phyloP scores from a whole-genome alignment of 805 yeast genomes.

The Saturnispora saitoi region DNA sequence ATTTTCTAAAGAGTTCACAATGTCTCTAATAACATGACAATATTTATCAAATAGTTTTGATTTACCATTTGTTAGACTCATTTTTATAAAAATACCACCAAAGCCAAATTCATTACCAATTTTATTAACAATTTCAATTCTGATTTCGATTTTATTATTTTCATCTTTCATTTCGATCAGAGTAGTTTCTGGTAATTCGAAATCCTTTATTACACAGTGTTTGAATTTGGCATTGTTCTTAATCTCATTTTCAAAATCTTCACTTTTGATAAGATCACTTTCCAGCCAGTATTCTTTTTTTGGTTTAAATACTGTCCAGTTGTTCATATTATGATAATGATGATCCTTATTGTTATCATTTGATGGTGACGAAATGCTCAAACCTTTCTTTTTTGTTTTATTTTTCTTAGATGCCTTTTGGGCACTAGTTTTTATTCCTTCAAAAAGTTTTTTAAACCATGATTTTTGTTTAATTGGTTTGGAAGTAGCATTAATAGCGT shows the following conservation, averaged over 20 bases:
- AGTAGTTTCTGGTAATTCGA: neutral
- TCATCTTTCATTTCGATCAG: conserved; percentile 10
- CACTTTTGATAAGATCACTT: conserved; percentile 10
- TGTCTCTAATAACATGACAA: conserved; percentile 8
- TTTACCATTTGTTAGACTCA: conserved; percentile 19
- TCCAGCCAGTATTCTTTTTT: conserved; percentile 11
- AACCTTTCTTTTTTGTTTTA: neutral
- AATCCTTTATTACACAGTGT: neutral
- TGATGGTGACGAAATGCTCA: neutral
- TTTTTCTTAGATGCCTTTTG: neutral
- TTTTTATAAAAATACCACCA: conserved; percentile 25
- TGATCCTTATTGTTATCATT: too few relatives aligned
- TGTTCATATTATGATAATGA: neutral
- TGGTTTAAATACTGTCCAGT: neutral
- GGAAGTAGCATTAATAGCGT: neutral
- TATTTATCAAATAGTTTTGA: conserved; percentile 16
- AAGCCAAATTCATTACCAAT: conserved; percentile 27
- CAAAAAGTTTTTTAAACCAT: neutral
- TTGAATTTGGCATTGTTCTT: neutral
- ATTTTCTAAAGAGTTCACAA: neutral
- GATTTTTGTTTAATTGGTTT: neutral
- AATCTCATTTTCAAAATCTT: conserved; percentile 3
- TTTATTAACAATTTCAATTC: conserved; percentile 20
- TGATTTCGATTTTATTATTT: conserved; percentile 10
- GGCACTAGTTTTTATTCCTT: neutral